These are phyloP conservation scores for Colletotrichum caudatum DNA, from an alignment of 2,329 filamentous ascomycete species.

Conservation along the genomic window DNA sequence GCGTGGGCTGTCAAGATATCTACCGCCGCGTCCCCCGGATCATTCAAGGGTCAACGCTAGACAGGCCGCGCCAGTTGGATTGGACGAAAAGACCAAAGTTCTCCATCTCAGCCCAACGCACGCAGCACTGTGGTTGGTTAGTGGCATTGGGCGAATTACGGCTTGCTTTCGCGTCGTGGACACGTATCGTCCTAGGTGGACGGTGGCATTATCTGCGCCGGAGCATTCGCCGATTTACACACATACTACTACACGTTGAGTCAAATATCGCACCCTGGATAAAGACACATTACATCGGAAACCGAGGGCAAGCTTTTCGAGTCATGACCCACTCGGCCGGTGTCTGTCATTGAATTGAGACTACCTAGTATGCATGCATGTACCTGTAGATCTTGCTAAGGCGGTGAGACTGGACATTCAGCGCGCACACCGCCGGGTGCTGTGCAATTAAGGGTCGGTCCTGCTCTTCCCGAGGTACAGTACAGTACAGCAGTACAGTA, in stretches of 20 bases:
- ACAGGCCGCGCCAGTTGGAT: neutral
- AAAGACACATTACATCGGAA: neutral
- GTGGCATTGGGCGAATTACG: neutral
- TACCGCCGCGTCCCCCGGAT: slow-evolving; percentile 21
- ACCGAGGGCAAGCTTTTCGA: neutral
- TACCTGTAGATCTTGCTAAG: too few species aligned
- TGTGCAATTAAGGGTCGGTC: neutral
- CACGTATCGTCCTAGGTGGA: neutral
- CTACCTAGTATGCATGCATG: too few species aligned
- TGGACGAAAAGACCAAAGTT: neutral
- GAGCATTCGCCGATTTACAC: too few species aligned
- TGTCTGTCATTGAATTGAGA: neutral
- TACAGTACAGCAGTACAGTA: too few species aligned
- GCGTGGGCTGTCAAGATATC: neutral
- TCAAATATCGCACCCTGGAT: neutral
- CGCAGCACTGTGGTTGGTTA: neutral
- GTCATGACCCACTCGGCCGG: neutral
- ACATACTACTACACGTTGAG: neutral
- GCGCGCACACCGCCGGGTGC: neutral
- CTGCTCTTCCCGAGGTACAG: neutral
- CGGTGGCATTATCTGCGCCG: too few species aligned
- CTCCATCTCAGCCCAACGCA: neutral
- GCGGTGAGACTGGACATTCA: neutral
- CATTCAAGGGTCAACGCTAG: slow-evolving; percentile 7
- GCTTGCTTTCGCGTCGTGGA: neutral